phyloP scores from a whole-genome alignment of 768 basidiomycete species.

The Pseudohyphozyma bogoriensis region DNA sequence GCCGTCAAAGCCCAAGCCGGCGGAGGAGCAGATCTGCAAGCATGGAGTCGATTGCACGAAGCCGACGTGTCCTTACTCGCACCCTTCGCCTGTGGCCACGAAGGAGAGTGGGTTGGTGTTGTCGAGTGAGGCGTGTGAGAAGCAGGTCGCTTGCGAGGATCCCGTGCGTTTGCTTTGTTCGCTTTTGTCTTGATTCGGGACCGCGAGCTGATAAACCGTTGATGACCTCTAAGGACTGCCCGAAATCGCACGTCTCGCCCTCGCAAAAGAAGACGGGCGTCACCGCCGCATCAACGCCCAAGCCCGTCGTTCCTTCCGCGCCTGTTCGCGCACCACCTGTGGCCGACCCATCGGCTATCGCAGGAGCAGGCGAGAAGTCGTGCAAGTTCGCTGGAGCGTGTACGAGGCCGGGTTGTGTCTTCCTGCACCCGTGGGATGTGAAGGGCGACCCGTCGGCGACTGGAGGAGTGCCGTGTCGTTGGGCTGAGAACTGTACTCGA shows the following conservation, averaged over 20 bases:
- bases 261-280: constrained; percentile 28
- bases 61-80: constrained; percentile 76
- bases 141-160: constrained; percentile 79
- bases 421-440: constrained; percentile 48
- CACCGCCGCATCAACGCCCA: constrained; percentile 2
- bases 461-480: constrained; percentile 54
- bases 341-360: constrained; percentile 29
- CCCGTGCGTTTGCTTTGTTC: constrained; percentile 43
- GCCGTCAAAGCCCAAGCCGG: no score
- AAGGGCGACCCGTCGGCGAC: constrained; percentile 37
- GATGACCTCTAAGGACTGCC: constrained; percentile 27
- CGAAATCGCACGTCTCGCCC: constrained; percentile 33
- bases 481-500: constrained; percentile 74
- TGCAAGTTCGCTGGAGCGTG: constrained; percentile 55
- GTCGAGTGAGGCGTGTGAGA: constrained; percentile 85
- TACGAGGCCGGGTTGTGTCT: constrained; percentile 59
- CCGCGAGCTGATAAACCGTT: no score
- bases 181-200: neutral
- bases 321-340: constrained; percentile 27
- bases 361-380: constrained; percentile 25
- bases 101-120: constrained; percentile 88
- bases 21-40: constrained; percentile 60
- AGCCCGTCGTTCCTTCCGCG: constrained; percentile 5
- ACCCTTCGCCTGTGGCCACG: constrained; percentile 95
- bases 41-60: constrained; percentile 85